Evolutionary conservation across 31 red algal species (phyloP).

Genomic region (Bonnemaisonia californica): DNA sequence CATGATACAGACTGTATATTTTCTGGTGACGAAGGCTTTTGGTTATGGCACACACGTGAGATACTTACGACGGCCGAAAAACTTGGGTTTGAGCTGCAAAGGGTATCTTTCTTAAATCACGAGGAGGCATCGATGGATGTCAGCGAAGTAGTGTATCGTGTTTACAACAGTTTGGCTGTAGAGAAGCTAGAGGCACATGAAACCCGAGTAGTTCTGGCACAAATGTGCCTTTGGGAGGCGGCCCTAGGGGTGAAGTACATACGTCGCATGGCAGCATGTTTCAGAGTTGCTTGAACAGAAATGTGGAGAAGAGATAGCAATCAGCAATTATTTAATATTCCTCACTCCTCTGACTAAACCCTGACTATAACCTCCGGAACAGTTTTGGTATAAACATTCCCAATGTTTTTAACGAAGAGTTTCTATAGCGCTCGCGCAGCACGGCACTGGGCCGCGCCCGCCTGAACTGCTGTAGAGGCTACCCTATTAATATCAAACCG

Average conservation of each 20-base stretch:
- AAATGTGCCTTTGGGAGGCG: slow-evolving; percentile 72
- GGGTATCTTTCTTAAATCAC: slow-evolving; percentile 60
- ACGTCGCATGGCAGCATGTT: slow-evolving; percentile 46
- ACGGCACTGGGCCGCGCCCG: slow-evolving; percentile 37
- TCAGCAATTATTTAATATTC: not conserved
- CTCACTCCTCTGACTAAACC: not conserved
- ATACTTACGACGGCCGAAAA: slow-evolving; percentile 42
- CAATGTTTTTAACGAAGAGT: no score
- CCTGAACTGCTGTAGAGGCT: slow-evolving; percentile 33
- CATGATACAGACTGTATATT: slow-evolving; percentile 35
- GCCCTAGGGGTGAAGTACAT: slow-evolving; percentile 55
- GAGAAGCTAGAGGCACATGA: slow-evolving; percentile 56
- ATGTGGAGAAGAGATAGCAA: not conserved
- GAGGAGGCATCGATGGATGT: slow-evolving; percentile 57
- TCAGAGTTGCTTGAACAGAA: slow-evolving; percentile 25
- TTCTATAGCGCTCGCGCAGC: no score
- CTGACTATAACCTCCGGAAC: not conserved
- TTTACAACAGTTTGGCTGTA: slow-evolving; percentile 48
- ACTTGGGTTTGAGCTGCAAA: slow-evolving; percentile 41
- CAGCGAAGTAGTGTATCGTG: slow-evolving; percentile 46
- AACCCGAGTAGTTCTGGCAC: slow-evolving; percentile 48
- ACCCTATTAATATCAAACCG: slow-evolving; percentile 69
- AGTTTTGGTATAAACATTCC: no score
- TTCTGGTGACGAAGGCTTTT: slow-evolving; percentile 61
- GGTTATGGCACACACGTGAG: slow-evolving; percentile 49